phyloP scores from a whole-genome alignment of 495 filamentous ascomycete species.

The Xylaria venustula region DNA sequence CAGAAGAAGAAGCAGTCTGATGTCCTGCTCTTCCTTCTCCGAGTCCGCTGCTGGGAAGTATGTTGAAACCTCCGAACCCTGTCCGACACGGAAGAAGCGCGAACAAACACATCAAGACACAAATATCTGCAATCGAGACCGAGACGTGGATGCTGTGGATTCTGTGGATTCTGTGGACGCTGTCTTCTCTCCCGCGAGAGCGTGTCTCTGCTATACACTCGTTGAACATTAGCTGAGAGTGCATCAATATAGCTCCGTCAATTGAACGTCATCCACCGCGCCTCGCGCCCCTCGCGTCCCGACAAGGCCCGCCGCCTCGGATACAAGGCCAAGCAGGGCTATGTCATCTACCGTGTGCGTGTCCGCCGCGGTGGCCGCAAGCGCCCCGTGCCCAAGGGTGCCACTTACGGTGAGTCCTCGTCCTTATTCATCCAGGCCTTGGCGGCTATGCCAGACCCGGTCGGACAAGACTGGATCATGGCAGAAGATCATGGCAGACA shows the following conservation, averaged over 20 bases:
- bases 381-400: conserved; percentile 93
- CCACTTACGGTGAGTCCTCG: conserved; percentile 80
- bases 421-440: no score
- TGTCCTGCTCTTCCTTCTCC: conserved; percentile 97
- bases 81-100: conserved; percentile 24
- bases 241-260: conserved; percentile 99
- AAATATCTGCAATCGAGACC: conserved; percentile 24
- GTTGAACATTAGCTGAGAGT: conserved; percentile 99
- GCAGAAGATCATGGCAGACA: not conserved
- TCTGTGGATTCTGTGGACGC: conserved; percentile 32
- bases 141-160: conserved; percentile 23
- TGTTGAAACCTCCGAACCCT: conserved; percentile 55
- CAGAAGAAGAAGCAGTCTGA: conserved; percentile 99
- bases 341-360: conserved; percentile 98
- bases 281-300: conserved; percentile 94
- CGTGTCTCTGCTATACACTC: conserved; percentile 86
- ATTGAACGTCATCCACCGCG: conserved; percentile 98
- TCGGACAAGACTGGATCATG: no score
- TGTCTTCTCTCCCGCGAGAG: conserved; percentile 27
- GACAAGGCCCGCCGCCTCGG: conserved; percentile 99
- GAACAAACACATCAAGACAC: conserved; percentile 24
- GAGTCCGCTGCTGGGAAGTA: conserved; percentile 99
- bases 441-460: no score
- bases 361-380: conserved; percentile 98
- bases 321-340: conserved; percentile 99